phyloP scores from a whole-genome alignment of 768 basidiomycete genomes.

The Obba rivulosa region DNA sequence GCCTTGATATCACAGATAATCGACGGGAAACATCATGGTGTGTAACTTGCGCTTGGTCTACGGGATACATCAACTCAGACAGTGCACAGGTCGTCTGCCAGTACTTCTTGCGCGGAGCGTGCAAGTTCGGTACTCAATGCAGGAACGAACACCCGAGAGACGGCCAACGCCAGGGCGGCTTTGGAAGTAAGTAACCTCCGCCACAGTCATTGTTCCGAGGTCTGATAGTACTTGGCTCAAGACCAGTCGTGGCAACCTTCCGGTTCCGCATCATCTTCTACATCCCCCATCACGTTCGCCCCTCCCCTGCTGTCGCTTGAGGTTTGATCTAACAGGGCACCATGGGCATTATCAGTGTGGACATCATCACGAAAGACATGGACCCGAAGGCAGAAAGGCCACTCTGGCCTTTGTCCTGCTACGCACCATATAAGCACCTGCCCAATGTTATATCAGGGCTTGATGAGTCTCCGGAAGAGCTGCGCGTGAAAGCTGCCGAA shows the following conservation, averaged over 20 bases:
- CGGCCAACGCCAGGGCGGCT: constrained; percentile 29
- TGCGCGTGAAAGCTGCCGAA: constrained; percentile 57
- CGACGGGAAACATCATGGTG: too few species aligned
- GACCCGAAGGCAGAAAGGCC: constrained; percentile 57
- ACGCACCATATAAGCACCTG: constrained; percentile 72
- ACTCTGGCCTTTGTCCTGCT: constrained; percentile 73
- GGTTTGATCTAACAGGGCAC: not conserved
- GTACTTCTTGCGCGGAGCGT: constrained; percentile 57
- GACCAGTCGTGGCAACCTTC: constrained; percentile 17
- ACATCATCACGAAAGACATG: constrained; percentile 62
- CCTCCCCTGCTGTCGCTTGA: constrained; percentile 3
- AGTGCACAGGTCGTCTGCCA: constrained; percentile 47
- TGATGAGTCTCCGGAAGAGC: constrained; percentile 77
- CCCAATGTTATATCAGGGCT: constrained; percentile 56
- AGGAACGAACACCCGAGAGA: constrained; percentile 58
- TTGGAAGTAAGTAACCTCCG: constrained; percentile 44
- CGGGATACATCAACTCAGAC: too few species aligned
- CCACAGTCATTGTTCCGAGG: constrained; percentile 8
- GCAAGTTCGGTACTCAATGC: constrained; percentile 62
- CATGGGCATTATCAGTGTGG: constrained; percentile 37
- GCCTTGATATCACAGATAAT: too few species aligned
- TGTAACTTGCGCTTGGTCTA: too few species aligned
- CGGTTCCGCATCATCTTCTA: not conserved
- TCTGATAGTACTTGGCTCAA: constrained; percentile 2
- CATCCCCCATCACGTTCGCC: constrained; percentile 22